Evolutionary conservation across 1,284 basidiomycete species (phyloP).

Genomic region (Ustilago trichophora): DNA sequence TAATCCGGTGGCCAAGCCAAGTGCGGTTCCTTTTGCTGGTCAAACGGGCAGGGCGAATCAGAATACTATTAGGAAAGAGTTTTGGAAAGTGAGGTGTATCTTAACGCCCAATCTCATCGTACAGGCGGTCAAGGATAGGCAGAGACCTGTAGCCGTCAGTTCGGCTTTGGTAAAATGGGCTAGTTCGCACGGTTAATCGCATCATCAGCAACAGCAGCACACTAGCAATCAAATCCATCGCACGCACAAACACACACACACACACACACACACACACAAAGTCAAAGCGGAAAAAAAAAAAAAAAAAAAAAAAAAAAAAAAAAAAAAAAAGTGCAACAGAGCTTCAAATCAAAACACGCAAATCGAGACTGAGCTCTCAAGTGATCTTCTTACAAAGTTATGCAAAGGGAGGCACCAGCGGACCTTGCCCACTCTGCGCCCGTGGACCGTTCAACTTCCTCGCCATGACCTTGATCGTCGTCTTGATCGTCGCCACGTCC

Average conservation of each 20-base stretch:
- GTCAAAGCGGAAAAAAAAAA: no score
- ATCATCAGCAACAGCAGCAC: no score
- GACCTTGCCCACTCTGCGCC: slow-evolving; percentile 7
- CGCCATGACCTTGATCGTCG: slow-evolving; percentile 40
- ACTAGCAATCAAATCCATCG: no score
- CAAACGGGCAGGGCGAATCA: slow-evolving; percentile 28
- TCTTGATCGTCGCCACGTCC: slow-evolving; percentile 35
- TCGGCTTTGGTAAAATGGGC: slow-evolving; percentile 41
- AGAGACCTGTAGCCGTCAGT: slow-evolving; percentile 12
- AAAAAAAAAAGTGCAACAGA: no score
- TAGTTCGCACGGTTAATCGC: slow-evolving; percentile 20
- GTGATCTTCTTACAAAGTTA: no score
- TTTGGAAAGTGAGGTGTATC: slow-evolving; percentile 39
- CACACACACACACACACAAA: no score
- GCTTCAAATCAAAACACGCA: no score
- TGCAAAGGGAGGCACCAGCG: slow-evolving; percentile 22
- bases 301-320: no score
- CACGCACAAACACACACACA: no score
- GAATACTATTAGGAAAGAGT: slow-evolving; percentile 36
- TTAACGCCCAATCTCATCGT: slow-evolving; percentile 10
- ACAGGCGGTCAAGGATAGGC: slow-evolving; percentile 23
- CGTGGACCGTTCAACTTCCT: slow-evolving; percentile 21
- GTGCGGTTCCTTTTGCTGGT: neutral
- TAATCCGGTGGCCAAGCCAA: slow-evolving; percentile 34
- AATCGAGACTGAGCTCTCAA: no score